Conservation (phyloP, 1,284 basidiomycete genomes). For the Sporisorium sorghi region DNA sequence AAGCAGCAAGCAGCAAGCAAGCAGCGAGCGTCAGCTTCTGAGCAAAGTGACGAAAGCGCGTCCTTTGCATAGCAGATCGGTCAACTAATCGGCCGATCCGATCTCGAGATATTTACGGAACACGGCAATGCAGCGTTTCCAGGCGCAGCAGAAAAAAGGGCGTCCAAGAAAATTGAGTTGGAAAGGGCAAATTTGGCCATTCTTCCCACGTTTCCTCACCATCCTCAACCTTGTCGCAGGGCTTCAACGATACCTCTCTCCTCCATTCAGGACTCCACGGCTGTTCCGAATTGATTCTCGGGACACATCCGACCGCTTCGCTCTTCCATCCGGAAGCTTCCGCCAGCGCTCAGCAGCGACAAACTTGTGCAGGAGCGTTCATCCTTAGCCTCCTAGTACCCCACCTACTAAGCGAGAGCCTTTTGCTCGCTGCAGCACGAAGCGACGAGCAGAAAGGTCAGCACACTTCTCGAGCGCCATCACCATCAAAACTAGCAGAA, state of each 20-base stretch:
- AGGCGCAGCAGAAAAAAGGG: slow-evolving; percentile 17
- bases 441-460: neutral
- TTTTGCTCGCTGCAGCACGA: neutral
- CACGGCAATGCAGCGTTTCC: slow-evolving; percentile 33
- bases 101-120: slow-evolving; percentile 13
- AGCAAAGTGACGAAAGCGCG: slow-evolving; percentile 10
- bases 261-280: neutral
- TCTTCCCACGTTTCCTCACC: slow-evolving; percentile 1
- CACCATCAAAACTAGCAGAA: neutral
- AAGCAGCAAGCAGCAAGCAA: slow-evolving; percentile 9
- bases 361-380: too few species aligned
- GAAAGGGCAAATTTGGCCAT: slow-evolving; percentile 14
- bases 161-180: slow-evolving; percentile 12
- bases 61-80: slow-evolving; percentile 1
- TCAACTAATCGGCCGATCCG: slow-evolving; percentile 25
- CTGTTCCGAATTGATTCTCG: neutral
- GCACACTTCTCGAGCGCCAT: neutral
- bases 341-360: neutral
- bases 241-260: neutral
- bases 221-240: neutral
- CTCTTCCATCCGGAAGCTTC: neutral
- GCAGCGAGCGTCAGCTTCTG: slow-evolving; percentile 8
- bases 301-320: neutral
- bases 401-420: too few species aligned
- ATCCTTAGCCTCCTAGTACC: neutral